Conservation (phyloP, 345 rosid species). For the Citrus mangshanensis region DNA sequence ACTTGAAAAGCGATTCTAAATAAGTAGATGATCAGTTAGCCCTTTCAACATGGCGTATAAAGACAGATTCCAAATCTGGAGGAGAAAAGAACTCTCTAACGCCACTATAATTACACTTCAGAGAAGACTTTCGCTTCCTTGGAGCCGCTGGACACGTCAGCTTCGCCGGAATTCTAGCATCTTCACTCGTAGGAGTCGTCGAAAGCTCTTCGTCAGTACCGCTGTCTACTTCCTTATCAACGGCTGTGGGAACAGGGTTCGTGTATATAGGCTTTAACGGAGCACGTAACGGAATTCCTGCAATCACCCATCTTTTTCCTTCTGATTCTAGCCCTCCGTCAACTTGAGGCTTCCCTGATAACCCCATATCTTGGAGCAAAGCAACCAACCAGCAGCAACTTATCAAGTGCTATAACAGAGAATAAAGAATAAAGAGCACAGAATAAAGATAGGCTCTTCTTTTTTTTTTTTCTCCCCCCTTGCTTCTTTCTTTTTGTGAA, state of each 20-base stretch:
- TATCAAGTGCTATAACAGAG: constrained; percentile 7
- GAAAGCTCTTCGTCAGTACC: constrained; percentile 33
- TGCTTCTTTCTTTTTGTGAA: constrained; percentile 1
- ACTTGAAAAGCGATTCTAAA: background rate
- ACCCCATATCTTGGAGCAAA: constrained; percentile 37
- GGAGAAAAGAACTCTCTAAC: constrained; percentile 49
- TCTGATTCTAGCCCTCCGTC: constrained; percentile 53
- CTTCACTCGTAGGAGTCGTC: constrained; percentile 55
- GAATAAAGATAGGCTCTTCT: constrained; percentile 24
- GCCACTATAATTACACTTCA: constrained; percentile 31
- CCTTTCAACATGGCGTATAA: constrained; percentile 43
- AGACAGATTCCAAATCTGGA: constrained; percentile 59
- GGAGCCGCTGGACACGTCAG: constrained; percentile 74
- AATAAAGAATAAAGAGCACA: constrained; percentile 37
- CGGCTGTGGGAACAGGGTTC: constrained; percentile 7
- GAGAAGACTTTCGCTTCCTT: constrained; percentile 52
- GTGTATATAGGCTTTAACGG: constrained; percentile 59
- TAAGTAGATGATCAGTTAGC: constrained; percentile 21
- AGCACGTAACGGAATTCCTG: constrained; percentile 53
- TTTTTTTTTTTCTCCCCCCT: background rate
- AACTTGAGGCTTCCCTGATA: constrained; percentile 47
- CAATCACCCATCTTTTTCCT: constrained; percentile 46
- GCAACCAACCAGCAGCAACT: constrained; percentile 5
- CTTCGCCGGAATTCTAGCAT: constrained; percentile 44
- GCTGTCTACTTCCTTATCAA: constrained; percentile 20